Evolutionary conservation across 352 stramenopile genomes (phyloP), one percentile per base, ranked within the genome.

Genomic region (Phytophthora colocasiae): DNA sequence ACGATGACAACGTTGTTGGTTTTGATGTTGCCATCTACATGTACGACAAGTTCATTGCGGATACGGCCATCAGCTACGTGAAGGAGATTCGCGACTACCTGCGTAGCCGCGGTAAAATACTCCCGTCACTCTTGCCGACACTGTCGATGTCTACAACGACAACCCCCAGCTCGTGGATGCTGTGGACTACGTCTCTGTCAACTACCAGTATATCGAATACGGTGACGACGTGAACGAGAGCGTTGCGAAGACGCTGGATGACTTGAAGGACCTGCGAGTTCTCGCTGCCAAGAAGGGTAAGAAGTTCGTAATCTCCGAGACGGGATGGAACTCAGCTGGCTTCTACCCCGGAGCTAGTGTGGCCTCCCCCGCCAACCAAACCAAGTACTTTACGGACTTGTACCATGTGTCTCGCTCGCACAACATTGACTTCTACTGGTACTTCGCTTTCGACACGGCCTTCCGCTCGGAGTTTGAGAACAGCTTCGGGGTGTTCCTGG

Each of bases 181-280:
- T 0, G 82, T 91, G 6, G 86, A 95, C 52, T 81, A 82, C 53
- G 62, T 92, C 24, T 87, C 78, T 17, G 75, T 91, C 32, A 95
- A 92, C 75, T 78, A 95, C 58, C 92, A 92, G 51, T 83, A 82
- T 11, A 89, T 90, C 66, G 92, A 81, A 82, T 83, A 92, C 44
- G 44, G 60, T 8, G 57, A 48, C 6, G 71, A 89, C 44, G 55
- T 84, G 12, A 81, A 77, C 8, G 80, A 91, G 14, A 83, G 57
- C 11, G 63, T 67, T 11, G 59, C 75, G 7, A 63, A 71, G 3
- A 83, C 79, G 26, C 71, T 95, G 3, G 80, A 90, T 49, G 80
- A 80, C 12, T 73, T 91, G 4, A 77, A 77, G 40, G 72, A 65
- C 31, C 65, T 90, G 17, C 80, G 83, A 32, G 36, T 71, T 8